Evolutionary conservation across 257 asterid species (phyloP).

Genomic region (Cinchona pubescens): DNA sequence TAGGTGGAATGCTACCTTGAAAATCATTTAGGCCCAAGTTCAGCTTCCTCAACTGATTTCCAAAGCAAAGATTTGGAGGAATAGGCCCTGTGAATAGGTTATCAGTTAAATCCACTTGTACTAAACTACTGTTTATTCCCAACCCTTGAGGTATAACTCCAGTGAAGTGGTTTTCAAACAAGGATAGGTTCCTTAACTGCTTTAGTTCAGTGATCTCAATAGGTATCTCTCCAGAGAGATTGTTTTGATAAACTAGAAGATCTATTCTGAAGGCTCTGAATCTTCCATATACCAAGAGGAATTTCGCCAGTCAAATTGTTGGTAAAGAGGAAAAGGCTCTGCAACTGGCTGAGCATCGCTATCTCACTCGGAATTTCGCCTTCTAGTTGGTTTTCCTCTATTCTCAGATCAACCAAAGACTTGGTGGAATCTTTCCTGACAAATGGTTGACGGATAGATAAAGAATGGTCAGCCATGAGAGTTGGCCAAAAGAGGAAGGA

Average conservation of each 20-base stretch:
- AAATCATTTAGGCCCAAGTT: constrained; percentile 63
- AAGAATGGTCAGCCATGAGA: constrained; percentile 42
- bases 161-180: constrained; percentile 56
- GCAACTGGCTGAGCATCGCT: constrained; percentile 48
- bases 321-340: constrained; percentile 41
- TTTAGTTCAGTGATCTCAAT: constrained; percentile 52
- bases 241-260: constrained; percentile 56
- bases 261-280: constrained; percentile 51
- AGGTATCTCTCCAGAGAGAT: constrained; percentile 74
- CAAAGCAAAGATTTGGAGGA: constrained; percentile 66
- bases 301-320: constrained; percentile 70
- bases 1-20: constrained; percentile 60
- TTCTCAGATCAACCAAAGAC: constrained; percentile 50
- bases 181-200: constrained; percentile 47
- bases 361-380: constrained; percentile 67
- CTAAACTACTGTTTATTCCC: constrained; percentile 66
- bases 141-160: constrained; percentile 76
- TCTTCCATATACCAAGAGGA: constrained; percentile 61
- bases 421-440: constrained; percentile 66
- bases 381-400: constrained; percentile 47
- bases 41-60: constrained; percentile 57
- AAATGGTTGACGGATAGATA: constrained; percentile 56
- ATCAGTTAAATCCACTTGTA: constrained; percentile 49
- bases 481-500: constrained; percentile 68
- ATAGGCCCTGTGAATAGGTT: constrained; percentile 71